phyloP scores from a whole-genome alignment of 805 yeast genomes.

The Sungouiella blattae region DNA sequence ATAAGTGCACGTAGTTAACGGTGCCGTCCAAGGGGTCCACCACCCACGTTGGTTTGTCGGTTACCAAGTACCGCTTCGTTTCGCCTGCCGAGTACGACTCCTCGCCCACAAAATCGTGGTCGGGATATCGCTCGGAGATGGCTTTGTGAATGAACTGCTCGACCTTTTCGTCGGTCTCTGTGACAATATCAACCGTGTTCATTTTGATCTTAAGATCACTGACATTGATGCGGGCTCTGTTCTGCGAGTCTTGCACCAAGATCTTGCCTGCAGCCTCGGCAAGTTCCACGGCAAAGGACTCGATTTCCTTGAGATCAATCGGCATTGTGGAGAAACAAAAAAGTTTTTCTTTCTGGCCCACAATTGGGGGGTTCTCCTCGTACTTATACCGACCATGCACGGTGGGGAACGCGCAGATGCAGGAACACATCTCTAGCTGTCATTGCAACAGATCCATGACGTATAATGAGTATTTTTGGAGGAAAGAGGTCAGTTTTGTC shows the following conservation, averaged over 20 bases:
- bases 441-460: too few species aligned
- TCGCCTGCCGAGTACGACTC: constrained; percentile 14
- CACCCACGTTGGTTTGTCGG: constrained; percentile 14
- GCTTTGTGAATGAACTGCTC: constrained; percentile 10
- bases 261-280: constrained; percentile 12
- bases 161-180: constrained; percentile 12
- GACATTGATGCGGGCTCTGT: background rate
- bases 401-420: too few species aligned
- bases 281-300: constrained; percentile 10
- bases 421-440: too few species aligned
- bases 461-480: too few species aligned
- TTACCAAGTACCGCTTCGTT: constrained; percentile 8
- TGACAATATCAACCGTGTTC: constrained; percentile 15
- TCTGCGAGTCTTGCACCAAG: constrained; percentile 6
- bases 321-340: background rate
- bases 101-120: constrained; percentile 14
- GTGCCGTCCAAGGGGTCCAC: constrained; percentile 16
- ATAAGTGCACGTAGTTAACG: constrained; percentile 15
- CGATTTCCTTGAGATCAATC: constrained; percentile 8
- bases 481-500: too few species aligned
- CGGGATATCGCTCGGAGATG: constrained; percentile 6
- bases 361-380: too few species aligned
- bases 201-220: constrained; percentile 7
- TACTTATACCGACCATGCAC: too few species aligned
- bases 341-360: too few species aligned